Evolutionary conservation across 139 green algal species (phyloP).

Genomic region (Chlamydomonas sp.): DNA sequence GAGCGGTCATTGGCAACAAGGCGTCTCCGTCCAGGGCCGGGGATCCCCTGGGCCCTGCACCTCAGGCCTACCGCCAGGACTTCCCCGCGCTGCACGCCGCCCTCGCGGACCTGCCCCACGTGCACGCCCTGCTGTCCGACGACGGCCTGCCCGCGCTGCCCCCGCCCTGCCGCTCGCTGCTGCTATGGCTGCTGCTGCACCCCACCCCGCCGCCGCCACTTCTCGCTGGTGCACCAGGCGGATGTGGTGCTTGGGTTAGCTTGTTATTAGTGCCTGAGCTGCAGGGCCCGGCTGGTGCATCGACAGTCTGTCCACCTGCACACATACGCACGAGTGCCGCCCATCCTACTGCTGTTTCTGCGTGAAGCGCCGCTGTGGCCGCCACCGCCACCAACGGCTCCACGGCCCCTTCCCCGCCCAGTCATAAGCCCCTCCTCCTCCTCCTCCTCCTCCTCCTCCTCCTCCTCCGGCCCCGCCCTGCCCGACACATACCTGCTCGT

Average conservation of each 20-base stretch:
- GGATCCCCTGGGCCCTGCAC: too few species aligned
- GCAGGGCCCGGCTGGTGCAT: neutral
- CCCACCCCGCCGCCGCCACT: constrained; percentile 8
- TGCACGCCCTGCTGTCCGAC: constrained; percentile 16
- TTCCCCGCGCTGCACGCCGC: constrained; percentile 15
- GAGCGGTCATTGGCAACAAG: too few species aligned
- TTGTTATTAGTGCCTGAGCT: neutral
- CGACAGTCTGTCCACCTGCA: too few species aligned
- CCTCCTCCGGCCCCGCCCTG: neutral
- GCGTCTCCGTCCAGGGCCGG: too few species aligned
- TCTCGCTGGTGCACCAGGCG: neutral
- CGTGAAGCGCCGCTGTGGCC: neutral
- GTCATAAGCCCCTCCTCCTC: too few species aligned
- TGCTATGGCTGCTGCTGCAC: constrained; percentile 41
- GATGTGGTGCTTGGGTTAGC: neutral
- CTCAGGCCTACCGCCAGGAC: constrained; percentile 19
- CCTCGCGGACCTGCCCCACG: constrained; percentile 12
- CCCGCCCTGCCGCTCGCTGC: neutral
- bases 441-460: neutral
- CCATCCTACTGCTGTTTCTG: neutral
- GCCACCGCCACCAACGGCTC: neutral
- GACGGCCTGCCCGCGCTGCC: neutral
- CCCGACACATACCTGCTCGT: constrained; percentile 52
- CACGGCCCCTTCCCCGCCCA: neutral
- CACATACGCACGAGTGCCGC: neutral